Conservation (phyloP, 768 basidiomycete genomes). For the Pleurotus platypus region DNA sequence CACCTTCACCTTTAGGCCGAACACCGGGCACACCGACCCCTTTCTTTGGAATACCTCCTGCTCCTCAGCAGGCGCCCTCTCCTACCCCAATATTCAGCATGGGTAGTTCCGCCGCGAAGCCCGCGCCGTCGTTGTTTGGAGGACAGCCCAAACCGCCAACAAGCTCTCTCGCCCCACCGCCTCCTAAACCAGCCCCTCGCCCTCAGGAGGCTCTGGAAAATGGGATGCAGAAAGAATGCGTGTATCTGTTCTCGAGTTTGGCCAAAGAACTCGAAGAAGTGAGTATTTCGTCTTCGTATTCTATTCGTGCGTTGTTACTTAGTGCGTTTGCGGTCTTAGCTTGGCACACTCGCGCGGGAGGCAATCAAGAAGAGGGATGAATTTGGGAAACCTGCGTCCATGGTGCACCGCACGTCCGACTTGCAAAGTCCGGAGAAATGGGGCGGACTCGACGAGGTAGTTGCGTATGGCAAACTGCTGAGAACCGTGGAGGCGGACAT, state of each 20-base stretch:
- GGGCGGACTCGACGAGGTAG: slow-evolving; percentile 44
- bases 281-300: slow-evolving; percentile 19
- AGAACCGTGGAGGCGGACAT: slow-evolving; percentile 51
- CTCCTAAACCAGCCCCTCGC: neutral
- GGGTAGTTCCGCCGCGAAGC: neutral
- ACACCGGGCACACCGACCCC: too few relatives aligned
- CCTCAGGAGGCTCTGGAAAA: slow-evolving; percentile 36
- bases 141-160: neutral
- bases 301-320: slow-evolving; percentile 1
- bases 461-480: slow-evolving; percentile 47
- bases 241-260: slow-evolving; percentile 41
- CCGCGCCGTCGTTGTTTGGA: neutral
- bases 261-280: slow-evolving; percentile 58
- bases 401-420: slow-evolving; percentile 39
- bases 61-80: neutral
- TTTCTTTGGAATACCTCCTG: neutral
- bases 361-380: slow-evolving; percentile 31
- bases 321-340: slow-evolving; percentile 25
- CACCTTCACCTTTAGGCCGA: neutral
- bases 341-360: slow-evolving; percentile 35
- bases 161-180: neutral
- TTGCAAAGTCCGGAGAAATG: slow-evolving; percentile 48
- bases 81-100: neutral
- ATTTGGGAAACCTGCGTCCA: slow-evolving; percentile 33
- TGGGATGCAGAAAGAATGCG: slow-evolving; percentile 69